A percentile compares a stretch with the other conserved stretches of the same genome.
Evolutionary conservation across 305 asterid genomes (phyloP).

Genomic region (Fraxinus floribunda): DNA sequence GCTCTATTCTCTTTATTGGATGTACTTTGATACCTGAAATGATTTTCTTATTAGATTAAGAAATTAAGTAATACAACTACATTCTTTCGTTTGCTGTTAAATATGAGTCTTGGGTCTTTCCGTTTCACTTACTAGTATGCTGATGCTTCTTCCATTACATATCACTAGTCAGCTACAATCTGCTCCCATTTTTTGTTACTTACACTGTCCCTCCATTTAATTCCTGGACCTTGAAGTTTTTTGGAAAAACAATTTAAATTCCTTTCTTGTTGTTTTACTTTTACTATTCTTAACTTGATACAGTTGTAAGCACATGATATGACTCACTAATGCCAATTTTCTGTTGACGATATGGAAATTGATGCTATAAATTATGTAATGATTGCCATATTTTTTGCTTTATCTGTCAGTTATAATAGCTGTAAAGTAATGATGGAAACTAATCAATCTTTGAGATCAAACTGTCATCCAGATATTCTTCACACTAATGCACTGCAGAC

Average conservation of each 20-base stretch:
- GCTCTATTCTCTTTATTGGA: neutral
- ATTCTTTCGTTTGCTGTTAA: neutral
- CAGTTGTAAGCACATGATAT: neutral
- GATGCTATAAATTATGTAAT: neutral
- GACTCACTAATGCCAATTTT: neutral
- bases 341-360: neutral
- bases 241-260: neutral
- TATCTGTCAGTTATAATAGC: neutral
- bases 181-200: neutral
- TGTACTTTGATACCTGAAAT: neutral
- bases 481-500: neutral
- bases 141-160: neutral
- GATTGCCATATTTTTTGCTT: neutral
- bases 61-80: neutral
- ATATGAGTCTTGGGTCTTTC: neutral
- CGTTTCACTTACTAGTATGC: neutral
- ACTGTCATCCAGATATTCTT: neutral
- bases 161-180: neutral
- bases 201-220: neutral
- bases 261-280: neutral
- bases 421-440: neutral
- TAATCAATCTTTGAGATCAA: neutral
- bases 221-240: neutral
- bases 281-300: neutral
- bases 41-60: neutral